A percentile compares a stretch with the other conserved stretches of the same genome.
phyloP scores from a whole-genome alignment of 1,139 yeast species.

The Saccharomyces pastorianus region DNA sequence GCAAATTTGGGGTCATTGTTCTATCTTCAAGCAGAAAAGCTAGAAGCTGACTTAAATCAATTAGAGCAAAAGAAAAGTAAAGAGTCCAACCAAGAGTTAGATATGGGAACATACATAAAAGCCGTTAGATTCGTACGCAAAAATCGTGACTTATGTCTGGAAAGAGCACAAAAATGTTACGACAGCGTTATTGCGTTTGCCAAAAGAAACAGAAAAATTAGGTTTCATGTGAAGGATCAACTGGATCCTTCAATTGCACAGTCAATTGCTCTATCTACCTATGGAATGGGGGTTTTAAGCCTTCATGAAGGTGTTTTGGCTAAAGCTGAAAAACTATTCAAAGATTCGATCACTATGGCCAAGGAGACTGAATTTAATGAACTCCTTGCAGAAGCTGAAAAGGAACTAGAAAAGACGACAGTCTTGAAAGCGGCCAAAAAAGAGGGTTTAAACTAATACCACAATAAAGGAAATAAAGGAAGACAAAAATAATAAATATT shows the following conservation, averaged over 20 bases:
- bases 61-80: conserved; percentile 23
- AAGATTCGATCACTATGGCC: conserved; percentile 68
- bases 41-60: conserved; percentile 42
- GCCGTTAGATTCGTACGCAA: conserved; percentile 20
- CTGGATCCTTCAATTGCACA: conserved; percentile 45
- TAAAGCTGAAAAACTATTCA: conserved; percentile 52
- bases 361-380: conserved; percentile 61
- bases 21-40: conserved; percentile 62
- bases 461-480: not conserved
- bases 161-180: conserved; percentile 41
- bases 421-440: conserved; percentile 11
- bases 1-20: conserved; percentile 67
- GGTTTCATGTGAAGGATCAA: conserved; percentile 32
- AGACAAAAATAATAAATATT: not conserved
- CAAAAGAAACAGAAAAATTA: conserved; percentile 39
- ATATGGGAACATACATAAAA: conserved; percentile 26
- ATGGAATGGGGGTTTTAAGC: conserved; percentile 75
- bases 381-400: conserved; percentile 56
- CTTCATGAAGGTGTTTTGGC: conserved; percentile 39
- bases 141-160: conserved; percentile 37
- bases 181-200: conserved; percentile 50
- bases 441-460: not conserved
- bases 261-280: conserved; percentile 71
- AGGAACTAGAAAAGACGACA: conserved; percentile 45
- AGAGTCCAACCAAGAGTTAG: conserved; percentile 17